Evolutionary conservation across 2,329 filamentous ascomycete genomes (phyloP).

Genomic region (Pestalotiopsis sp.): DNA sequence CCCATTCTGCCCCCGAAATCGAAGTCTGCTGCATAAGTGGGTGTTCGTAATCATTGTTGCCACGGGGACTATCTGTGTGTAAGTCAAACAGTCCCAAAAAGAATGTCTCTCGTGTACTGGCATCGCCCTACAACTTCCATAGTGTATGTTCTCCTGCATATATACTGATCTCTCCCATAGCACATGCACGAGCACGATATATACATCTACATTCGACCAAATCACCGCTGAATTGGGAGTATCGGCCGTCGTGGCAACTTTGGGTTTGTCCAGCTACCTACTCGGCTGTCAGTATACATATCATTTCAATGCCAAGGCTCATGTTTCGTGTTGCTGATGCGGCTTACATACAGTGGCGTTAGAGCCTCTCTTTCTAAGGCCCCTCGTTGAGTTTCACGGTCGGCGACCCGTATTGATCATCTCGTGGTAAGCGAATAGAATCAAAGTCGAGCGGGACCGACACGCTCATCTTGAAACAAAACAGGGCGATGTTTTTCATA

Average conservation of each 20-base stretch:
- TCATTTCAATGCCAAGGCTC: no score
- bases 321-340: neutral
- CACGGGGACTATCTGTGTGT: constrained; percentile 79
- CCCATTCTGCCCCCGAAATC: constrained; percentile 73
- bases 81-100: no score
- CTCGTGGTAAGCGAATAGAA: constrained; percentile 52
- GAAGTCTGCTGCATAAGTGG: constrained; percentile 74
- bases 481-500: constrained; percentile 65
- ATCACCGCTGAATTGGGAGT: neutral
- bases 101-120: no score
- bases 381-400: constrained; percentile 78
- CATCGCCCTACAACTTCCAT: no score
- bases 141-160: no score
- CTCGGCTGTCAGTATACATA: no score
- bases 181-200: constrained; percentile 85
- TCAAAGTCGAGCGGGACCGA: neutral
- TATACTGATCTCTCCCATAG: no score
- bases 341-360: constrained; percentile 41
- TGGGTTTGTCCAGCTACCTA: neutral
- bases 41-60: constrained; percentile 73
- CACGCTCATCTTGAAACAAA: neutral
- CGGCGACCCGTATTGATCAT: constrained; percentile 78
- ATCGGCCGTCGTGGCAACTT: neutral
- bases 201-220: constrained; percentile 55
- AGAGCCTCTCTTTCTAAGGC: constrained; percentile 65